Evolutionary conservation across 129 eudicot genomes (phyloP).

Genomic region (Flaveria ramosissima): DNA sequence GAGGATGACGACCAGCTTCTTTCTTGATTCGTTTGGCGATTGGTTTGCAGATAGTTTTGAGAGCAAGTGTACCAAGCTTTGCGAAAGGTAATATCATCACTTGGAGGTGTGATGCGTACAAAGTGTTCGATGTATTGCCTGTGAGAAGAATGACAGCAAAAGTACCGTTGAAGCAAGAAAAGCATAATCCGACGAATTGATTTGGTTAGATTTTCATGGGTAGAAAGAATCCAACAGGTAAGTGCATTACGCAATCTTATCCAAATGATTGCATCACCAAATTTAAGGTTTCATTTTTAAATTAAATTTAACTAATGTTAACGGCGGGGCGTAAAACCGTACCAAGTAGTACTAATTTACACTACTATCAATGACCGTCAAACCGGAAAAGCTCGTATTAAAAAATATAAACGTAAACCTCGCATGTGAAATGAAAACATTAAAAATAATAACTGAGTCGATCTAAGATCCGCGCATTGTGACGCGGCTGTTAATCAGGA

Average conservation of each 20-base stretch:
- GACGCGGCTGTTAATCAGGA: too few species aligned
- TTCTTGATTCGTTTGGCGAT: constrained; percentile 67
- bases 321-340: too few species aligned
- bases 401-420: too few species aligned
- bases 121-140: constrained; percentile 32
- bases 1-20: constrained; percentile 60
- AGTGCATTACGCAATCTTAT: constrained; percentile 27
- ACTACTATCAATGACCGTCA: too few species aligned
- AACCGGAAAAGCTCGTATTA: too few species aligned
- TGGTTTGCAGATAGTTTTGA: constrained; percentile 61
- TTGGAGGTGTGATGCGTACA: constrained; percentile 29
- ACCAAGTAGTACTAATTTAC: too few species aligned
- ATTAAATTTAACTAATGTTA: too few species aligned
- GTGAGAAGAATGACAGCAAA: neutral
- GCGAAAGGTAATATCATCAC: constrained; percentile 46
- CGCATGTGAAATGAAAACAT: too few species aligned
- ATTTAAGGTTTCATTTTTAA: neutral
- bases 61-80: constrained; percentile 66
- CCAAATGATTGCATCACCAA: neutral
- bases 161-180: neutral
- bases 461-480: too few species aligned
- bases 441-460: too few species aligned
- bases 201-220: constrained; percentile 24
- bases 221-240: constrained; percentile 16
- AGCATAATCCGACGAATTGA: neutral